These are phyloP conservation scores for Ascochyta koolunga DNA, from an alignment of 2,329 filamentous ascomycete species.

Conservation along the genomic window DNA sequence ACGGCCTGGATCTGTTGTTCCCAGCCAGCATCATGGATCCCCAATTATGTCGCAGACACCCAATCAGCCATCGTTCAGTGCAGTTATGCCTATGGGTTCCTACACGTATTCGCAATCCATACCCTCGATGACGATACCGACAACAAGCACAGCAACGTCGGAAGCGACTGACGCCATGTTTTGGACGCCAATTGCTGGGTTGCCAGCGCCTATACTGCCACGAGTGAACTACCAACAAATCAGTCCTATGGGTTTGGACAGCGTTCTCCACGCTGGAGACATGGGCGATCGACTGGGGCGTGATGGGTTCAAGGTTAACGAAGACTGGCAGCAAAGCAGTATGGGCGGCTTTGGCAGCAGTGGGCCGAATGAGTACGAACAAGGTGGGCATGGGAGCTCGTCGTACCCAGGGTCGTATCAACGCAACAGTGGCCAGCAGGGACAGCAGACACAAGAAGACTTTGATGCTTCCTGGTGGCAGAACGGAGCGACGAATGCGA, in stretches of 20 bases:
- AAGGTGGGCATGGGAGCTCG: not conserved
- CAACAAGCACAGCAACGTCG: constrained; percentile 20
- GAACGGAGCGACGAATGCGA: not conserved
- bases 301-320: constrained; percentile 45
- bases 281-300: constrained; percentile 41
- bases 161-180: constrained; percentile 33
- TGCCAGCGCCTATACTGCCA: constrained; percentile 47
- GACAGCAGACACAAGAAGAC: constrained; percentile 3
- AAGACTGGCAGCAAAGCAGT: constrained; percentile 29
- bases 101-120: constrained; percentile 27
- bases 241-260: constrained; percentile 46
- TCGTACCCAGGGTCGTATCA: constrained; percentile 12
- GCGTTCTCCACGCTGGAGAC: constrained; percentile 35
- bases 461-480: constrained; percentile 15
- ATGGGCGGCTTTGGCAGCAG: constrained; percentile 18
- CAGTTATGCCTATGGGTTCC: constrained; percentile 17
- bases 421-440: constrained; percentile 5
- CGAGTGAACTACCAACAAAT: constrained; percentile 33
- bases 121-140: constrained; percentile 17
- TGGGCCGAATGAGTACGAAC: not conserved
- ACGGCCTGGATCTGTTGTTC: constrained; percentile 21
- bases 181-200: constrained; percentile 50
- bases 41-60: constrained; percentile 19
- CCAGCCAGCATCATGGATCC: constrained; percentile 23
- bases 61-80: constrained; percentile 18